Conservation (phyloP, 441 rosid species). For the Pelargonium fulgidum region DNA sequence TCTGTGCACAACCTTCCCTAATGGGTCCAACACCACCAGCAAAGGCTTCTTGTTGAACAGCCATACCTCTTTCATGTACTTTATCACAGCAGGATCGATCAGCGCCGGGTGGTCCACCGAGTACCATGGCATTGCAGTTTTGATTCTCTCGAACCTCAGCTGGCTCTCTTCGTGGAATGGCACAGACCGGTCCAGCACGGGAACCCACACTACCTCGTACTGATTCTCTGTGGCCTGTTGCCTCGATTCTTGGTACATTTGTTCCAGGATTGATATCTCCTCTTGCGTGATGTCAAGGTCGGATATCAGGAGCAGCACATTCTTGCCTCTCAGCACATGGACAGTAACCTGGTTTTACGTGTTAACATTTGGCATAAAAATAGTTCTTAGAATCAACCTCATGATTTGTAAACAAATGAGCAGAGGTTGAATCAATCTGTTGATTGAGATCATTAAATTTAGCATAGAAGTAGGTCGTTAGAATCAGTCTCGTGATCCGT, state of each 20-base stretch:
- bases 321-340: conserved; percentile 29
- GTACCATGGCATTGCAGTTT: conserved; percentile 35
- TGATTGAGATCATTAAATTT: neutral
- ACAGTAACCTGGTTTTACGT: conserved; percentile 26
- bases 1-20: conserved; percentile 29
- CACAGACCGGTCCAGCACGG: conserved; percentile 26
- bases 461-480: too few relatives aligned
- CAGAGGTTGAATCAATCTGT: neutral
- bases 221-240: conserved; percentile 23
- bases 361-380: neutral
- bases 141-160: conserved; percentile 19
- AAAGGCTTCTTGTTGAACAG: conserved; percentile 33
- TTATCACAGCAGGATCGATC: conserved; percentile 30
- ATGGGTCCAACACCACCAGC: conserved; percentile 36
- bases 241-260: conserved; percentile 29
- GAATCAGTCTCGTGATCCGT: too few relatives aligned
- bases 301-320: conserved; percentile 36
- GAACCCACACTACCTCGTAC: conserved; percentile 43
- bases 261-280: conserved; percentile 26
- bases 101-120: conserved; percentile 30
- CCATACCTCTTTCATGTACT: conserved; percentile 42
- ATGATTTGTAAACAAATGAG: too few relatives aligned
- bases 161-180: conserved; percentile 23
- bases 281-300: conserved; percentile 25
- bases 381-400: too few relatives aligned